Percentiles rank a stretch among this genome's conserved stretches.
Evolutionary conservation across 331 rosid genomes (phyloP).

Genomic region (Malus hybrid): DNA sequence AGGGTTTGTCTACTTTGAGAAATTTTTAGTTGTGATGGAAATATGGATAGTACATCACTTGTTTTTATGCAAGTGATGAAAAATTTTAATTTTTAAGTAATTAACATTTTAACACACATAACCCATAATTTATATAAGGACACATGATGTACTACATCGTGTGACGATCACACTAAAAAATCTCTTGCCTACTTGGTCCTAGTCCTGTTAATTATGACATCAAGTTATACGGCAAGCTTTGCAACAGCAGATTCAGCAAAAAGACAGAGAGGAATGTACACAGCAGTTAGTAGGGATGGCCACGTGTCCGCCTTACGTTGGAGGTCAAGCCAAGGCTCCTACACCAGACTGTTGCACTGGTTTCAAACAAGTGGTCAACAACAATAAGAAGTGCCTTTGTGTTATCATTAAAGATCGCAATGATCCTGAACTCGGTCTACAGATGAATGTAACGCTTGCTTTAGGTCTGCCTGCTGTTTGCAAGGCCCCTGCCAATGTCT

Average conservation of each 20-base stretch:
- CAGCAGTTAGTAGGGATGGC: constrained; percentile 52
- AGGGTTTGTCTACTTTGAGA: background rate
- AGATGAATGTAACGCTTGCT: constrained; percentile 66
- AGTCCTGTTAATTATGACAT: constrained; percentile 12
- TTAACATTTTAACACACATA: too few relatives aligned
- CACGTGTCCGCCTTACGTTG: constrained; percentile 64
- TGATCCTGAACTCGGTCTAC: constrained; percentile 58
- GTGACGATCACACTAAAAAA: too few relatives aligned
- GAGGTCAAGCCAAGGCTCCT: constrained; percentile 56
- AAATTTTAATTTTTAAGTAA: too few relatives aligned
- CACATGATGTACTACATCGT: too few relatives aligned
- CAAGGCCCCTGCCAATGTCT: constrained; percentile 49
- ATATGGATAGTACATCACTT: too few relatives aligned
- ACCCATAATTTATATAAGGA: too few relatives aligned
- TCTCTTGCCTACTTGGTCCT: background rate
- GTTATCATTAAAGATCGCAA: constrained; percentile 60
- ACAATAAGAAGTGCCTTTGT: constrained; percentile 61
- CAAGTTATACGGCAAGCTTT: background rate
- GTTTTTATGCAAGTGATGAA: too few relatives aligned
- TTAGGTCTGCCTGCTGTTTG: constrained; percentile 57
- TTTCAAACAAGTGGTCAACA: constrained; percentile 57
- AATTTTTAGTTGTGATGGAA: too few relatives aligned
- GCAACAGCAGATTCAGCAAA: constrained; percentile 32
- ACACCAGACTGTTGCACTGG: constrained; percentile 76
- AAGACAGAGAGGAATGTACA: constrained; percentile 52